A percentile compares a stretch with the other conserved stretches of the same genome.
Conservation (phyloP, 1,139 yeast genomes). For the Scheffersomyces lignicola region DNA sequence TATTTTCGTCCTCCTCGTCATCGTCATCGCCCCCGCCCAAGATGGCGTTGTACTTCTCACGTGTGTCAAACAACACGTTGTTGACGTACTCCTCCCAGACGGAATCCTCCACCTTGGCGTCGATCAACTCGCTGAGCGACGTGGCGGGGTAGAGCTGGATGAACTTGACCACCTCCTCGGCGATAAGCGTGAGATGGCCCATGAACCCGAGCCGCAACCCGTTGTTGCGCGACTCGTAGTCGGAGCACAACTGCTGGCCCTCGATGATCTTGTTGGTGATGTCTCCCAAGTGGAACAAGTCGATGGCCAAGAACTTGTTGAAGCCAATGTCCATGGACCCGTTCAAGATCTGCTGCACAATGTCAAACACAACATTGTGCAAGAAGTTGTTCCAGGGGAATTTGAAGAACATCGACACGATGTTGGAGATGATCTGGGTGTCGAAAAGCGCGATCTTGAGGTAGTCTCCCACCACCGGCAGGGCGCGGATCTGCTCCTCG, state of each 20-base stretch:
- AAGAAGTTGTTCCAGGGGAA: conserved; percentile 98
- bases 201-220: conserved; percentile 88
- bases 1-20: conserved; percentile 35
- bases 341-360: conserved; percentile 92
- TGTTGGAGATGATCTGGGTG: conserved; percentile 73
- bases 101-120: conserved; percentile 56
- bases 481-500: conserved; percentile 61
- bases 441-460: conserved; percentile 85
- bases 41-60: conserved; percentile 95
- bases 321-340: conserved; percentile 92
- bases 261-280: conserved; percentile 77
- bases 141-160: conserved; percentile 71
- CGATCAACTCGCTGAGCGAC: conserved; percentile 59
- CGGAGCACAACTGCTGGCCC: conserved; percentile 77
- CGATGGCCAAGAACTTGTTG: conserved; percentile 85
- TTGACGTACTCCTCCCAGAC: conserved; percentile 86
- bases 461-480: conserved; percentile 87
- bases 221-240: conserved; percentile 58
- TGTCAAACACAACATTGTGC: conserved; percentile 96
- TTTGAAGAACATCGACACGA: conserved; percentile 78
- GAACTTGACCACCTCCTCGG: conserved; percentile 96
- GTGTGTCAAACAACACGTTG: conserved; percentile 78
- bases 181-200: conserved; percentile 95
- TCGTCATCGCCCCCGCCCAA: conserved; percentile 69
- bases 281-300: conserved; percentile 75